A percentile compares a stretch with the other conserved stretches of the same genome.
These are phyloP conservation scores for Candida odintsovae DNA, from an alignment of 805 yeast genomes.

Conservation along the genomic window DNA sequence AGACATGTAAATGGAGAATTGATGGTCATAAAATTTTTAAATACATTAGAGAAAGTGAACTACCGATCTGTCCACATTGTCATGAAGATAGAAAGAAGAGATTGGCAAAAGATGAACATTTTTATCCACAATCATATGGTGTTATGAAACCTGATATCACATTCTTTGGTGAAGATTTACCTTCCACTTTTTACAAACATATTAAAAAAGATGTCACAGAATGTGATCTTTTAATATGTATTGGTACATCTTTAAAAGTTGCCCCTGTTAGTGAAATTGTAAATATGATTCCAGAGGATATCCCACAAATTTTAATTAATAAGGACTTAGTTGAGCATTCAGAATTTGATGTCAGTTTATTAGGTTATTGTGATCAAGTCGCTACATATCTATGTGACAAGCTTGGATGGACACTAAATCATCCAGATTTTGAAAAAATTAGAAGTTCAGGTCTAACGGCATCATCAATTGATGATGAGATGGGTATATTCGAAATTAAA, in stretches of 20 bases:
- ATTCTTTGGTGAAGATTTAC: constrained; percentile 83
- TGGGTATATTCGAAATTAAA: constrained; percentile 28
- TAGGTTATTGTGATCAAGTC: constrained; percentile 82
- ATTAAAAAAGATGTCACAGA: constrained; percentile 52
- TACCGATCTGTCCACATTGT: constrained; percentile 75
- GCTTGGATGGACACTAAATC: constrained; percentile 57
- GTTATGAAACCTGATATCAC: constrained; percentile 92
- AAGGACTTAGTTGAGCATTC: constrained; percentile 70
- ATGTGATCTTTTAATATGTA: constrained; percentile 77
- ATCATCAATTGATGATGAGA: constrained; percentile 21
- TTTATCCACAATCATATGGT: constrained; percentile 49
- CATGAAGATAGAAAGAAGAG: constrained; percentile 34
- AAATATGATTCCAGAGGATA: constrained; percentile 60
- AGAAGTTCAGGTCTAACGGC: constrained; percentile 25
- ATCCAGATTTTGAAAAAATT: constrained; percentile 39
- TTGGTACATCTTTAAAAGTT: constrained; percentile 88
- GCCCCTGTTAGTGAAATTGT: constrained; percentile 89
- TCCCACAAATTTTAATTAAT: constrained; percentile 79
- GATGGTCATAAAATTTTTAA: constrained; percentile 62
- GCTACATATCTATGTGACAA: constrained; percentile 57
- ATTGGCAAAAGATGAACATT: constrained; percentile 23
- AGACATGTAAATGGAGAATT: constrained; percentile 62
- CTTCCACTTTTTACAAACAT: constrained; percentile 56
- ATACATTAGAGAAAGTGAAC: constrained; percentile 48
- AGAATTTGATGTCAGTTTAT: constrained; percentile 69